phyloP scores from a whole-genome alignment of 164 flowering plant species.

The Santalum album region DNA sequence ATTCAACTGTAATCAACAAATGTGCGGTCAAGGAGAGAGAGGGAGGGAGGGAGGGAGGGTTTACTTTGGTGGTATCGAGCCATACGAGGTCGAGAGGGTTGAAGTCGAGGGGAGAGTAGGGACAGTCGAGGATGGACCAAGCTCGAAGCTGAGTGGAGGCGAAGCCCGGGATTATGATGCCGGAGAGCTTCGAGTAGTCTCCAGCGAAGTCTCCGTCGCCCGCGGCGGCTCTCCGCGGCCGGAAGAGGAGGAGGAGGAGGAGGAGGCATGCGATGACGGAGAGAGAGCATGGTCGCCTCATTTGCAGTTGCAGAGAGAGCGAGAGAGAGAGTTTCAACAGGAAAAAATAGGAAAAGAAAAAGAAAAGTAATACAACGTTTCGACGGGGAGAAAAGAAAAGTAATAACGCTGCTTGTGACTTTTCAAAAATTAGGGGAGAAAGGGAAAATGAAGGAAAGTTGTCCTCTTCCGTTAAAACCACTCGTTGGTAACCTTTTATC shows the following conservation, averaged over 20 bases:
- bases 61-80: slow-evolving; percentile 90
- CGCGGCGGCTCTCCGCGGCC: slow-evolving; percentile 6
- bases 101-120: slow-evolving; percentile 97
- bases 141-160: slow-evolving; percentile 98
- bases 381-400: too few species aligned
- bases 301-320: not conserved
- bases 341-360: too few species aligned
- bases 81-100: slow-evolving; percentile 97
- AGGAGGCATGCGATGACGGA: slow-evolving; percentile 11
- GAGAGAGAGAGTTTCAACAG: slow-evolving; percentile 2
- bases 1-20: too few species aligned
- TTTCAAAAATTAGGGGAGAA: too few species aligned
- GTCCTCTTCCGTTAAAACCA: too few species aligned
- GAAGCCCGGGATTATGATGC: slow-evolving; percentile 88
- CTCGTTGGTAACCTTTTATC: too few species aligned
- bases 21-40: not conserved
- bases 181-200: slow-evolving; percentile 72
- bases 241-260: slow-evolving; percentile 13
- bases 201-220: slow-evolving; percentile 30
- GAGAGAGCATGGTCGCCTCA: slow-evolving; percentile 9
- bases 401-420: too few species aligned
- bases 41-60: not conserved
- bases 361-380: too few species aligned
- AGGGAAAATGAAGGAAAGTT: too few species aligned
- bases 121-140: slow-evolving; percentile 94